Base-by-base conservation (phyloP, 352 stramenopile species). In the Phytophthora pistaciae region DNA sequence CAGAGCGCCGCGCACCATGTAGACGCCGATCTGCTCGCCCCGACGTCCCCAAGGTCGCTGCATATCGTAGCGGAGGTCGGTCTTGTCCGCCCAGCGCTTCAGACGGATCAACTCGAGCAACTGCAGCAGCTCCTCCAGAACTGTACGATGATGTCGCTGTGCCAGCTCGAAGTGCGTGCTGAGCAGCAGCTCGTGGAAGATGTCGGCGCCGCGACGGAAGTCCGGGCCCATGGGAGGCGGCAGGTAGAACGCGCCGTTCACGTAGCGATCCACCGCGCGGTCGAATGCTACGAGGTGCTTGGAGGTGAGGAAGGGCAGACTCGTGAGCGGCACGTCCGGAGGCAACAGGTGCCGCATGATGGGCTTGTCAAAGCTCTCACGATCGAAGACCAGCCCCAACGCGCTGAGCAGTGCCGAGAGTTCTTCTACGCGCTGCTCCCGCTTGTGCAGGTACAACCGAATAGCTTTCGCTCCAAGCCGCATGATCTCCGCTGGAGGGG, bases 21-120 rank as follows among this genome's bases (percentile, higher is more conserved):
- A 93, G 13, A 92, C 83, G 1, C 64, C 74, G 1, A 87, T 79
- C 1, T 68, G 53, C 61, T 95, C 84, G 3, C 77, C 84, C 7
- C 73, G 42, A 20, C 81, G 77, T 0, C 87, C 87, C 87, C 87
- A 95, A n/a, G 87, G 87, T 8, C 87, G 78, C 49, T 77, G 63
- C 40, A 84, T 68, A 60, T 95, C 85, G 72, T 80, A 95, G 0
- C 87, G 75, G 36, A 95, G 83, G 38, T 92, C 85, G 1, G 88
- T 82, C 58, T 95, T 95, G 64, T 95, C 87, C 14, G 82, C 82
- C 87, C 87, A 95, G 23, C 75, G 78, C 62, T 94, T 91, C 29
- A 63, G 38, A 29, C 84, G 81, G 21, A 94, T 79, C 9, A 92
- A 65, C 31, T 55, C 65, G n/a, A 87, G 87, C 21, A 94, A 68